Percentiles rank a stretch among this genome's conserved stretches.
These are phyloP conservation scores for Leccinellum rugosiceps DNA, from an alignment of 768 basidiomycete genomes.

Conservation along the genomic window DNA sequence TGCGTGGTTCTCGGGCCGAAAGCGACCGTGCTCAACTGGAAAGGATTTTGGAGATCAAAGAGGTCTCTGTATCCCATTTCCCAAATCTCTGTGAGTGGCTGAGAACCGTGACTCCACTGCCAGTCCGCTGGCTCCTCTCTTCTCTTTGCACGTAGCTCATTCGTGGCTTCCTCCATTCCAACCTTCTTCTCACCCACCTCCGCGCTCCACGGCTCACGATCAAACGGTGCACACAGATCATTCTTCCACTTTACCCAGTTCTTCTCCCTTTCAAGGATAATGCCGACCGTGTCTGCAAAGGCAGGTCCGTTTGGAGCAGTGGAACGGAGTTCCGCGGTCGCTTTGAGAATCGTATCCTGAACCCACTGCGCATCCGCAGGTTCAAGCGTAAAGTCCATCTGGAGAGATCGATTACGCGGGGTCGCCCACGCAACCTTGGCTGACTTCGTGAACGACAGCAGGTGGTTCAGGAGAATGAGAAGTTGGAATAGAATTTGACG, in stretches of 20 bases:
- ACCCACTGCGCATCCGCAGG: constrained; percentile 71
- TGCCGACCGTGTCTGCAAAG: constrained; percentile 70
- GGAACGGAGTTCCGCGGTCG: constrained; percentile 54
- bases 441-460: constrained; percentile 69
- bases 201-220: constrained; percentile 61
- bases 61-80: constrained; percentile 72
- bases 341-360: constrained; percentile 61
- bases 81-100: constrained; percentile 78
- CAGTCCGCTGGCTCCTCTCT: constrained; percentile 58
- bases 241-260: constrained; percentile 94
- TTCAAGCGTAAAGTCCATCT: constrained; percentile 80
- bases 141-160: constrained; percentile 48
- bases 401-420: constrained; percentile 71
- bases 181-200: constrained; percentile 48
- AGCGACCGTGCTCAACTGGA: constrained; percentile 49
- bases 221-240: constrained; percentile 74
- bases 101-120: constrained; percentile 64
- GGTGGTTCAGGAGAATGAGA: constrained; percentile 71
- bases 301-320: constrained; percentile 75
- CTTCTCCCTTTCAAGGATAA: constrained; percentile 77
- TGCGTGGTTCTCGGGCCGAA: background rate
- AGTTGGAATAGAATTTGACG: constrained; percentile 88
- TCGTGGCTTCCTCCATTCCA: constrained; percentile 63
- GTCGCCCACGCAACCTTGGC: constrained; percentile 60
- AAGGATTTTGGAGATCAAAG: constrained; percentile 58